Conservation (phyloP, 305 asterid genomes). For the Fraxinus dipetala region DNA sequence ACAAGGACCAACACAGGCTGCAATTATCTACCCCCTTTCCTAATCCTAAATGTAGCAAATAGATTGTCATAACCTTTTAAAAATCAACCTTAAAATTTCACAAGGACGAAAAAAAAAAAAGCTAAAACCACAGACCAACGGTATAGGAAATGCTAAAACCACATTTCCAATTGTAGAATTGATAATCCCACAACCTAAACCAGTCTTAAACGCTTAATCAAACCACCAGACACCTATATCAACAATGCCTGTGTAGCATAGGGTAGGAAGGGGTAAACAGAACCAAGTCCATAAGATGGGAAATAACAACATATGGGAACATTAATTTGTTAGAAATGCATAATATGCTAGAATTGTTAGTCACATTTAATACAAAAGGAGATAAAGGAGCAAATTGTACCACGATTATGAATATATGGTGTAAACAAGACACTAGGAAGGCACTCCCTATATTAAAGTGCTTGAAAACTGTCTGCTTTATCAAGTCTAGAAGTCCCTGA, state of each 20-base stretch:
- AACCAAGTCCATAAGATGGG: background rate
- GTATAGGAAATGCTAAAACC: background rate
- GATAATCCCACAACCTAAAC: background rate
- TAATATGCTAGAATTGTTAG: background rate
- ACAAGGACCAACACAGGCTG: background rate
- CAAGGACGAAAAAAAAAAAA: too few species aligned
- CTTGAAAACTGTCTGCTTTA: conserved; percentile 55
- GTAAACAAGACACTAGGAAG: background rate
- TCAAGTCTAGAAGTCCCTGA: conserved; percentile 71
- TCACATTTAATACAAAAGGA: background rate
- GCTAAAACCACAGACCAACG: background rate
- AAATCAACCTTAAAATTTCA: background rate
- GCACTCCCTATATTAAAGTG: conserved; percentile 26
- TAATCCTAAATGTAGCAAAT: background rate
- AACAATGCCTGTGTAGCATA: background rate
- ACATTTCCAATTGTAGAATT: background rate
- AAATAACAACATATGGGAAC: background rate
- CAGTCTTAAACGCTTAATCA: background rate
- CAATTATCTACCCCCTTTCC: background rate
- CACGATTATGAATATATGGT: background rate
- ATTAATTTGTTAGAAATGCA: background rate
- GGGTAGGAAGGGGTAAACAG: too few species aligned
- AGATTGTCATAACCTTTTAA: background rate
- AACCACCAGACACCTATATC: background rate
- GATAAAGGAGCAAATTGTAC: background rate